Evolutionary conservation across 2,329 filamentous ascomycete species (phyloP), one percentile per base, ranked within the genome.

Genomic region (Verticillium tricorpus): DNA sequence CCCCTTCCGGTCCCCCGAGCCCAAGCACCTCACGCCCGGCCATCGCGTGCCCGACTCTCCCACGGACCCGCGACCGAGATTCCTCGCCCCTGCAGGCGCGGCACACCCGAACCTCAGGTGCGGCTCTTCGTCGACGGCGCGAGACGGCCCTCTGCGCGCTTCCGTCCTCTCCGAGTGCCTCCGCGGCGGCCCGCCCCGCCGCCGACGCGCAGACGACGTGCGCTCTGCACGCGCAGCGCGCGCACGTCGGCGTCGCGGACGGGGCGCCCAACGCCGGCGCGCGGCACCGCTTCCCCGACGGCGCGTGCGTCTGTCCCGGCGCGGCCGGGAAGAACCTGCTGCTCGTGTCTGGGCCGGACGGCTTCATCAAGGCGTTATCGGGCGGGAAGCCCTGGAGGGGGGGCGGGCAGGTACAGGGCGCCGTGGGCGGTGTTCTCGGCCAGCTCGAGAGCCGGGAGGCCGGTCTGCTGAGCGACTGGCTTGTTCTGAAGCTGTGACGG

Each of bases 331-430:
- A 83, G 65, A 88, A 87, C 63, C 73, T 97, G 22, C 79, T 97
- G n/a, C 80, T 97, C 61, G 85, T 98, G 1, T 96, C 93, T 0
- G 95, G 95, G 0, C 94, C 95, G 0, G 92, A 96, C 60, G 94
- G 95, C 0, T 98, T 98, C 75, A 83, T 98, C 45, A 83, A 85
- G 54, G 84, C 89, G 66, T 91, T 90, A 76, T 92, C 92, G 2
- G 94, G 95, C 1, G 80, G 87, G 11, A 97, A 96, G 76, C 76
- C 85, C 3, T 96, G 92, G 90, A 78, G 82, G 12, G 82, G 83
- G 32, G 92, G 92, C 0, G 78, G 79, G 62, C 90, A 96, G 75
- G 80, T 85, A 12, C 93, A 97, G 70, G 93, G 93, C 0, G 81
- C 85, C 0, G 76, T 97, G 0, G 83, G 85, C 6, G 93, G 93